Evolutionary conservation across 768 basidiomycete species (phyloP).

Genomic region (button mushroom (Agaricus bisporus)): DNA sequence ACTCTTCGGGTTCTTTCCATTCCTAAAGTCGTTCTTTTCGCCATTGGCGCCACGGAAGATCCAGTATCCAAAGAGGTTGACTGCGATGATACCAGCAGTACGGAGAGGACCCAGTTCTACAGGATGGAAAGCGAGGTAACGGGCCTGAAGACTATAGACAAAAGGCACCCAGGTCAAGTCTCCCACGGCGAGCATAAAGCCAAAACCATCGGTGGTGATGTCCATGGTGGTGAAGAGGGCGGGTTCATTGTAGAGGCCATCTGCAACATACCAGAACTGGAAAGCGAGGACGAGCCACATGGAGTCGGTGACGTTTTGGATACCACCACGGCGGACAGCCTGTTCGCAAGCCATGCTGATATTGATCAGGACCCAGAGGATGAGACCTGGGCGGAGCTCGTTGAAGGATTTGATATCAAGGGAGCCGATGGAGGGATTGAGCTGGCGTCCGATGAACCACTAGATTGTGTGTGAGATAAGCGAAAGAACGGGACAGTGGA

Average conservation of each 20-base stretch:
- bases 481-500: not conserved
- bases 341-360: constrained; percentile 91
- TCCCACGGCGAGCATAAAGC: constrained; percentile 95
- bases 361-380: constrained; percentile 87
- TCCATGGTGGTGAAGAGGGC: constrained; percentile 95
- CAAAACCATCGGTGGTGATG: constrained; percentile 95
- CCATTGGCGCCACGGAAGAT: constrained; percentile 87
- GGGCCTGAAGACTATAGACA: constrained; percentile 88
- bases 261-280: constrained; percentile 83
- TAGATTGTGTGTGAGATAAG: constrained; percentile 21
- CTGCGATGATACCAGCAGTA: constrained; percentile 51
- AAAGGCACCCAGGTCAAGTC: constrained; percentile 95
- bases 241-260: constrained; percentile 88
- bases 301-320: constrained; percentile 70
- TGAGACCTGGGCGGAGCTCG: constrained; percentile 86
- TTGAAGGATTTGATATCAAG: constrained; percentile 66
- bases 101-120: constrained; percentile 64
- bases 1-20: constrained; percentile 94
- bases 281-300: constrained; percentile 87
- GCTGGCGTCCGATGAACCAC: constrained; percentile 92
- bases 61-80: constrained; percentile 75
- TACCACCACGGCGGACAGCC: constrained; percentile 70
- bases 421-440: constrained; percentile 84
- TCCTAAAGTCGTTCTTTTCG: constrained; percentile 95
- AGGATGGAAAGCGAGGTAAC: constrained; percentile 89